Evolutionary conservation across 2,329 filamentous ascomycete species (phyloP), one percentile per base, ranked within the genome.

Genomic region (Ophidiomyces ophidiicola): DNA sequence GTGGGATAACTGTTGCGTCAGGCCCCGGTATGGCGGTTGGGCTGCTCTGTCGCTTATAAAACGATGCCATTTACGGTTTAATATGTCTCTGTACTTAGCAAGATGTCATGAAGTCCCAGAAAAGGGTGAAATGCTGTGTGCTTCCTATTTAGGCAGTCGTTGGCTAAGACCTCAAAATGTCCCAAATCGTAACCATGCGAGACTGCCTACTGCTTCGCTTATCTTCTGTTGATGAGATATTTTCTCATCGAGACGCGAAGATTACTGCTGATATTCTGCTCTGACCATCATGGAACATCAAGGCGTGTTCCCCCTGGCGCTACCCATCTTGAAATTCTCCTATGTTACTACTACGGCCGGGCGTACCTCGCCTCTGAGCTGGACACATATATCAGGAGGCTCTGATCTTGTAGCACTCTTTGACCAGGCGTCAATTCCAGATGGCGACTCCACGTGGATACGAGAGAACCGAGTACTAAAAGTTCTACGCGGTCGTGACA

Each of bases 321-420:
- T 49, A 12, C 44, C 52, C 3, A 47, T 57, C 39, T 29, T 53
- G n/a, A 67, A 67, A 41, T 68, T 66, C 48, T 68, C 64, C 14
- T 59, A 63, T 46, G 58, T 63, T 11, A 63, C 57, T 4, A 58
- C 58, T 3, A 52, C 58, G 8, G 43, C 53, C 23, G 54, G 57
- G 12, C 56, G 59, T 36, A 54, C 51, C 20, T 59, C 54, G 14
- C 61, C 61, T 4, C 46, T 67, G n/a, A 55, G 52, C 21, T 68
- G 64, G 64, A 62, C 50, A 30, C 64, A 68, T 53, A 46, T 66
- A 4, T 54, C 57, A 15, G 58, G 58, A 4, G 53, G 57, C 30
- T 54, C 49, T 10, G 55, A 60, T 34, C 44, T 68, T 5, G 45
- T 48, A 20, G 58, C 54, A 18, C 31, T 55, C 2, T 60, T 67